phyloP scores from a whole-genome alignment of 1,284 basidiomycete species.

The Mrakiaceae sp. region DNA sequence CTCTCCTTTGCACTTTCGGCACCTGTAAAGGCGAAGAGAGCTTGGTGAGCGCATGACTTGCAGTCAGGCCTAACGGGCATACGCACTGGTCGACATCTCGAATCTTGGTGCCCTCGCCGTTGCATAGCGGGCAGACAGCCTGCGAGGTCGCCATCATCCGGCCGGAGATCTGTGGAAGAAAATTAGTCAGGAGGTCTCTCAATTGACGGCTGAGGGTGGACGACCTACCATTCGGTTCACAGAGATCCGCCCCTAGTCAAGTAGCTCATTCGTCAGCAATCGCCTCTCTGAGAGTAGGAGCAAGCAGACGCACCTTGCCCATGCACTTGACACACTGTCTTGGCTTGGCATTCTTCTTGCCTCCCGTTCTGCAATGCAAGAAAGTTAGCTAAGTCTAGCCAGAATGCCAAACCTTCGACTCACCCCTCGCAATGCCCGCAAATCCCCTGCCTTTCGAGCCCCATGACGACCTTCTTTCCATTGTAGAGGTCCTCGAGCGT shows the following conservation, averaged over 20 bases:
- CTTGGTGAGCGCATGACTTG: not conserved
- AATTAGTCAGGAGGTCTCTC: not conserved
- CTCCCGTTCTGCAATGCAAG: constrained; percentile 52
- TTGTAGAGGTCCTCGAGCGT: constrained; percentile 86
- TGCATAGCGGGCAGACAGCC: constrained; percentile 60
- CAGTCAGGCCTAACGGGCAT: not conserved
- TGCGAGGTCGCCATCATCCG: constrained; percentile 39
- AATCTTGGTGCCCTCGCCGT: constrained; percentile 65
- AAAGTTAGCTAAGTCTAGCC: not conserved
- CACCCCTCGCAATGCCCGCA: constrained; percentile 74
- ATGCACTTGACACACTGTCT: constrained; percentile 71
- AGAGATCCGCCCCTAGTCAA: constrained; percentile 30
- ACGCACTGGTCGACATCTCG: constrained; percentile 76
- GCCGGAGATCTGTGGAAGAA: constrained; percentile 22
- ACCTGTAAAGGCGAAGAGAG: constrained; percentile 41
- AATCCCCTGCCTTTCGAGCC: constrained; percentile 71
- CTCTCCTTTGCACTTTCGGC: constrained; percentile 89
- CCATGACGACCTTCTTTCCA: constrained; percentile 70
- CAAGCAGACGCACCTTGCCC: constrained; percentile 39
- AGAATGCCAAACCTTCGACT: constrained; percentile 9
- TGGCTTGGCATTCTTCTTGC: constrained; percentile 63
- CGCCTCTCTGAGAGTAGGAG: not conserved
- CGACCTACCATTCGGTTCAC: constrained; percentile 30
- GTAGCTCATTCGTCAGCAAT: constrained; percentile 38
- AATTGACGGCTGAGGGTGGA: constrained; percentile 16